phyloP scores from a whole-genome alignment of 345 rosid species.

The Salix brachista region DNA sequence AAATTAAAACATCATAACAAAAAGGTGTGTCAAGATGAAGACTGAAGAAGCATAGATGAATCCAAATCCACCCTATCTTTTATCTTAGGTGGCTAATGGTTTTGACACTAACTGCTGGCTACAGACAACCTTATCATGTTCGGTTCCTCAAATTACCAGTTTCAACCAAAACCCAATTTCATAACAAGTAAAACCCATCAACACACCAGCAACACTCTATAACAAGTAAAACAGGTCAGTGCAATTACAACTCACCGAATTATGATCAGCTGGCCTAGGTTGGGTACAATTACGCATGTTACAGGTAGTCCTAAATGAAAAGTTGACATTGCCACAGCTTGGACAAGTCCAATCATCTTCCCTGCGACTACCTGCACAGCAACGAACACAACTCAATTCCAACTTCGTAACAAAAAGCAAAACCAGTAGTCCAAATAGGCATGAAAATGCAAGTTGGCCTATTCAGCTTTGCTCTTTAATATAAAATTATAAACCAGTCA shows the following conservation, averaged over 20 bases:
- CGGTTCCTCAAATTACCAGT: neutral
- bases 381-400: neutral
- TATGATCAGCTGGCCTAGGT: constrained; percentile 91
- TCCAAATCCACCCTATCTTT: neutral
- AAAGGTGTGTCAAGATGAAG: neutral
- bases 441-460: too few relatives aligned
- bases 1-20: neutral
- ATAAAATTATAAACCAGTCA: too few relatives aligned
- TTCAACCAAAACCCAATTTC: neutral
- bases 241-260: constrained; percentile 39
- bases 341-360: constrained; percentile 99
- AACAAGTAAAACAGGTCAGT: neutral
- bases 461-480: too few relatives aligned
- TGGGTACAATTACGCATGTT: constrained; percentile 99
- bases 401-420: neutral
- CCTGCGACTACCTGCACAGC: constrained; percentile 75
- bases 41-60: neutral
- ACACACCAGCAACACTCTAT: neutral
- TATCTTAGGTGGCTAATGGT: neutral
- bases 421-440: neutral
- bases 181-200: neutral
- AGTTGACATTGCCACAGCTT: constrained; percentile 94
- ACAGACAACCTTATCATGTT: neutral
- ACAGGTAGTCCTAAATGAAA: constrained; percentile 94
- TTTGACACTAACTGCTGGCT: neutral